A percentile compares a stretch with the other conserved stretches of the same genome.
Conservation (phyloP, 2,329 filamentous ascomycete genomes). For the Hypoxylon rubiginosum region DNA sequence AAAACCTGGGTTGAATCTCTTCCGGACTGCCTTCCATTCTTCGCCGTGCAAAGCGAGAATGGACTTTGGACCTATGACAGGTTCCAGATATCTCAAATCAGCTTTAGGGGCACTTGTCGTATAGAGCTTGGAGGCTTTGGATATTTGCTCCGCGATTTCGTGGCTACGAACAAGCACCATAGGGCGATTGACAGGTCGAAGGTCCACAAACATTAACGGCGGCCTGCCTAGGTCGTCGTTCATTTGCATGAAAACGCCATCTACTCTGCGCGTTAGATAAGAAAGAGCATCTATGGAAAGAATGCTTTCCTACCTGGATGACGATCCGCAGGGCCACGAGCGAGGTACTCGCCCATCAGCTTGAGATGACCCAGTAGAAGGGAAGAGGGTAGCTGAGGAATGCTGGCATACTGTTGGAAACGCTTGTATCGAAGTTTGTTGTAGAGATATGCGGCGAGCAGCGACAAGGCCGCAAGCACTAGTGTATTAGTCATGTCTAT, state of each 20-base stretch:
- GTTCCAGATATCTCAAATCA: slow-evolving; percentile 20
- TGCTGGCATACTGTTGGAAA: slow-evolving; percentile 10
- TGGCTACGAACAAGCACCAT: slow-evolving; percentile 53
- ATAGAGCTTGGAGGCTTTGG: slow-evolving; percentile 49
- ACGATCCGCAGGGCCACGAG: slow-evolving; percentile 6
- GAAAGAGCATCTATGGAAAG: background rate
- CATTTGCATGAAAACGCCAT: background rate
- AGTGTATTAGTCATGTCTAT: no score
- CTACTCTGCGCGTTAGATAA: slow-evolving; percentile 1
- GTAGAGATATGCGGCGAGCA: slow-evolving; percentile 10
- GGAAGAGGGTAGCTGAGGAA: slow-evolving; percentile 17
- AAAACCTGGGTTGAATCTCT: slow-evolving; percentile 30
- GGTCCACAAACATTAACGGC: background rate
- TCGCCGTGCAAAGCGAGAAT: slow-evolving; percentile 12
- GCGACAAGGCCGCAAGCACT: slow-evolving; percentile 4
- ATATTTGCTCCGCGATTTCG: slow-evolving; percentile 56
- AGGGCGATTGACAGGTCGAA: slow-evolving; percentile 35
- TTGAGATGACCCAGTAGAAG: slow-evolving; percentile 22
- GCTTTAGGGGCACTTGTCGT: slow-evolving; percentile 53
- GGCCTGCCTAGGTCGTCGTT: background rate
- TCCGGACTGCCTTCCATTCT: slow-evolving; percentile 30
- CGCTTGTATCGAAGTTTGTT: slow-evolving; percentile 14
- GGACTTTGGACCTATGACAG: slow-evolving; percentile 10
- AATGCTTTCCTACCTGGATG: slow-evolving; percentile 8
- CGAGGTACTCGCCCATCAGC: background rate